These are phyloP conservation scores for Phytophthora sp. DNA, from an alignment of 352 stramenopile species.

Conservation along the genomic window DNA sequence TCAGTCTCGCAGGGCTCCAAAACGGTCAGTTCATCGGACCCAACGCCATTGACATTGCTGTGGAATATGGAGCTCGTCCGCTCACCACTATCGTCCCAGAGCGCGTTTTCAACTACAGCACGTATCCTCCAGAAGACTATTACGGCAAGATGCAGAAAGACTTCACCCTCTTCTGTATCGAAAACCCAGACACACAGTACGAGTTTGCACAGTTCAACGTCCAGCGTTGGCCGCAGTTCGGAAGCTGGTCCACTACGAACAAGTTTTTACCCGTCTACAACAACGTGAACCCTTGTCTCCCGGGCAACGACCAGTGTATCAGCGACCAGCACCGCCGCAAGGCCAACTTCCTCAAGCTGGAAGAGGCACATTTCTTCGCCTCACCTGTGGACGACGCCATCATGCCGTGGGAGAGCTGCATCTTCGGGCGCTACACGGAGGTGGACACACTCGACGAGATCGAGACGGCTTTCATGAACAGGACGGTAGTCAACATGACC, in stretches of 20 bases:
- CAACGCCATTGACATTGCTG: constrained; percentile 1
- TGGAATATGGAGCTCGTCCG: neutral
- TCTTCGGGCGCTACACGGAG: constrained; percentile 12
- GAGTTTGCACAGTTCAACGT: constrained; percentile 9
- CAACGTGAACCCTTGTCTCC: constrained; percentile 6
- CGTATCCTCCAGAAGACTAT: constrained; percentile 1
- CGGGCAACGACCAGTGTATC: neutral
- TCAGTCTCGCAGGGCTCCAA: constrained; percentile 5
- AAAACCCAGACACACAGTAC: constrained; percentile 4
- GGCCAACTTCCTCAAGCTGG: constrained; percentile 13
- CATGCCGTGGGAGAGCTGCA: constrained; percentile 5
- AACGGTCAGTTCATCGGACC: constrained; percentile 6
- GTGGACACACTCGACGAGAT: constrained; percentile 20
- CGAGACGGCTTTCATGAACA: constrained; percentile 21
- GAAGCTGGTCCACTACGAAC: constrained; percentile 3
- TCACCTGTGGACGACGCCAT: constrained; percentile 6
- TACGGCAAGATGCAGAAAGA: constrained; percentile 15
- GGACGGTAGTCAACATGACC: constrained; percentile 19
- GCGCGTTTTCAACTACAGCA: constrained; percentile 11
- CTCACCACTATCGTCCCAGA: constrained; percentile 11
- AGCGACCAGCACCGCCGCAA: constrained; percentile 1
- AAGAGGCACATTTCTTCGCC: constrained; percentile 18
- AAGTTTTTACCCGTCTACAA: constrained; percentile 2
- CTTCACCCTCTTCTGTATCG: constrained; percentile 4
- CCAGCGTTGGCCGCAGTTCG: constrained; percentile 4